phyloP scores from a whole-genome alignment of 805 yeast genomes.

The Naumovozyma baii region DNA sequence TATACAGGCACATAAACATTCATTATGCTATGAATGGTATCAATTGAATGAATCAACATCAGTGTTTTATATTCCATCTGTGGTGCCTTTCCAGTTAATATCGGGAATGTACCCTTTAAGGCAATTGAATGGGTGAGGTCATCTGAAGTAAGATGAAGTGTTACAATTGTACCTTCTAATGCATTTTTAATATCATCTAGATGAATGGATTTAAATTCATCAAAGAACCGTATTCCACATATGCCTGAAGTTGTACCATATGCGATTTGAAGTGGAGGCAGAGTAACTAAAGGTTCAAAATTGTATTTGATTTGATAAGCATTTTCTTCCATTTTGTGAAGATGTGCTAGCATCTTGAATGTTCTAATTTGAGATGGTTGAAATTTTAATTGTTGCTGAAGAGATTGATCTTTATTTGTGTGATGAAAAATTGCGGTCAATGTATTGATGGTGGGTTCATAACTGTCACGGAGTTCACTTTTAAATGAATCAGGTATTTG shows the following conservation, averaged over 20 bases:
- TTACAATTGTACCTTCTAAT: slow-evolving; percentile 32
- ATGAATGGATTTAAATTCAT: slow-evolving; percentile 26
- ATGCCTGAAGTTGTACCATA: slow-evolving; percentile 32
- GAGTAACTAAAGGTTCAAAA: slow-evolving; percentile 35
- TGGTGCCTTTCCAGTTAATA: slow-evolving; percentile 7
- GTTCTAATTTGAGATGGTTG: slow-evolving; percentile 44
- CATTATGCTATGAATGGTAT: slow-evolving; percentile 31
- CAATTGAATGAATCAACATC: slow-evolving; percentile 59
- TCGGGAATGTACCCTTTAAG: slow-evolving; percentile 20
- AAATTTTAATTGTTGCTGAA: slow-evolving; percentile 26
- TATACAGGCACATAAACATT: slow-evolving; percentile 48
- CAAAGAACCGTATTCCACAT: slow-evolving; percentile 18
- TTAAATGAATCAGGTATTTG: slow-evolving; percentile 21
- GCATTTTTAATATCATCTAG: slow-evolving; percentile 29
- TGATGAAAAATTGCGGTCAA: slow-evolving; percentile 31
- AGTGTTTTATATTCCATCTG: slow-evolving; percentile 21
- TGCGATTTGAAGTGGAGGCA: slow-evolving; percentile 35
- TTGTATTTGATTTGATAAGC: slow-evolving; percentile 24
- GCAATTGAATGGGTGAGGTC: slow-evolving; percentile 1
- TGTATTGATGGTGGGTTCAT: slow-evolving; percentile 22
- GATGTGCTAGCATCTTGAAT: slow-evolving; percentile 42
- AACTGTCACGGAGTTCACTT: slow-evolving; percentile 22
- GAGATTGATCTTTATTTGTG: slow-evolving; percentile 12
- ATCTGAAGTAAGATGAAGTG: slow-evolving; percentile 17
- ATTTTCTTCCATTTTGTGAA: slow-evolving; percentile 34